Conservation (phyloP, 768 basidiomycete species). For the Auricularia cornea region DNA sequence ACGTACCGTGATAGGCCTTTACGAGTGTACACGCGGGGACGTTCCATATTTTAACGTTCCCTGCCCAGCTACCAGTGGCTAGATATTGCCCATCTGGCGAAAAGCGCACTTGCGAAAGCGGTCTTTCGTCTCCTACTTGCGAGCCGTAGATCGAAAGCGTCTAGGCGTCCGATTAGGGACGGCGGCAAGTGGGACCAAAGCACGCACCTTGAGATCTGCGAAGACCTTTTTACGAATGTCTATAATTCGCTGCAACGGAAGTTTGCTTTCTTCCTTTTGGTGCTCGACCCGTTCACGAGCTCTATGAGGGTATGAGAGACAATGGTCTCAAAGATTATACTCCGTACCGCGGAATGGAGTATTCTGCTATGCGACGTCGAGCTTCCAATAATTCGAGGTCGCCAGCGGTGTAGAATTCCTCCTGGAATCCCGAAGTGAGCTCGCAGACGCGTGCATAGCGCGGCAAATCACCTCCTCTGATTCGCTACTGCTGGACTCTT, state of each 20-base stretch:
- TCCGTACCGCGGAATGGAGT: slow-evolving; percentile 89
- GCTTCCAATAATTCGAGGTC: slow-evolving; percentile 80
- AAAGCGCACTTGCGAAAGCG: slow-evolving; percentile 89
- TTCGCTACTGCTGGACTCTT: slow-evolving; percentile 62
- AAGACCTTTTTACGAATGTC: slow-evolving; percentile 91
- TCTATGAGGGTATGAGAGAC: slow-evolving; percentile 57
- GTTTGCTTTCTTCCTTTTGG: slow-evolving; percentile 82
- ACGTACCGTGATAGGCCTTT: slow-evolving; percentile 61
- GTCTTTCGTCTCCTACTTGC: slow-evolving; percentile 95
- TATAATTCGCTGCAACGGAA: slow-evolving; percentile 82
- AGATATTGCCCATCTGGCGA: slow-evolving; percentile 83
- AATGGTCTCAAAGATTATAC: too few species aligned
- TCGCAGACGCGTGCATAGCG: background rate
- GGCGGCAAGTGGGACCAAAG: background rate
- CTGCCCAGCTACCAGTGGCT: slow-evolving; percentile 95
- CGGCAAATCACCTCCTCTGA: slow-evolving; percentile 49
- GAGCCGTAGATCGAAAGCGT: slow-evolving; percentile 90
- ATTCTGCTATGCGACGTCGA: slow-evolving; percentile 80
- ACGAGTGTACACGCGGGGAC: slow-evolving; percentile 83
- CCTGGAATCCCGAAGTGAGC: slow-evolving; percentile 21
- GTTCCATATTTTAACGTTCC: slow-evolving; percentile 91
- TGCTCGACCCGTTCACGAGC: slow-evolving; percentile 90
- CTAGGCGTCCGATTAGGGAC: slow-evolving; percentile 28
- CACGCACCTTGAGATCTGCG: slow-evolving; percentile 73
- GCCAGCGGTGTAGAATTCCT: slow-evolving; percentile 94